A percentile compares a stretch with the other conserved stretches of the same genome.
Conservation (phyloP, 2,329 filamentous ascomycete genomes). For the Plectosphaerella sp. region DNA sequence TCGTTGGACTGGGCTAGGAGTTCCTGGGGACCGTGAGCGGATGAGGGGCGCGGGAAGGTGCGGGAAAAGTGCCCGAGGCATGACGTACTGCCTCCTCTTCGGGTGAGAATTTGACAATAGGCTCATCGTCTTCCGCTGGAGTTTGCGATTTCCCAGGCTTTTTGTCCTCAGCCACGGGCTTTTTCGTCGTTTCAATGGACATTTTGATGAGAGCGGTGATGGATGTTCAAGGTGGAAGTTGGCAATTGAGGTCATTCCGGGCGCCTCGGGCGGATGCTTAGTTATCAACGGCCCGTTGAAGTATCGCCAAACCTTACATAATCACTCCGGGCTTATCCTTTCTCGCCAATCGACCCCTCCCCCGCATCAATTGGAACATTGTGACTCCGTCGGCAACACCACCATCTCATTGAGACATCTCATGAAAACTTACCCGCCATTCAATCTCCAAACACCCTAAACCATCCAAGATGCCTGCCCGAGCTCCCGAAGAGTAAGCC, state of each 20-base stretch:
- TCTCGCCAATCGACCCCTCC: not conserved
- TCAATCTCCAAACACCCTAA: not conserved
- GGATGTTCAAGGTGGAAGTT: not conserved
- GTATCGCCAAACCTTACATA: no score
- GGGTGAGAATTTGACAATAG: conserved; percentile 39
- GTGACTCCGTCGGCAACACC: not conserved
- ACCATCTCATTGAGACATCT: not conserved
- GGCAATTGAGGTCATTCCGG: not conserved
- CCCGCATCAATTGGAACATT: not conserved
- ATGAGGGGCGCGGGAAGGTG: no score
- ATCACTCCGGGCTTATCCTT: not conserved
- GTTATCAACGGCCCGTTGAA: no score
- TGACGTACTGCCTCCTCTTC: conserved; percentile 52
- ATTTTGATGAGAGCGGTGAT: conserved; percentile 9
- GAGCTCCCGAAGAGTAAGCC: conserved; percentile 21
- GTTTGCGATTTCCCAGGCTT: not conserved
- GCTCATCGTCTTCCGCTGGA: conserved; percentile 19
- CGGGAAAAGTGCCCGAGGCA: not conserved
- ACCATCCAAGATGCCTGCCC: conserved; percentile 19
- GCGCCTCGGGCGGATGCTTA: not conserved
- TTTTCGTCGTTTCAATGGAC: conserved; percentile 2
- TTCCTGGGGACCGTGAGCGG: conserved; percentile 33
- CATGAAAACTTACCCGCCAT: not conserved
- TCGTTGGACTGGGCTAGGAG: conserved; percentile 68
- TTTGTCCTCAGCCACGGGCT: not conserved